A percentile compares a stretch with the other conserved stretches of the same genome.
Evolutionary conservation across 2,329 filamentous ascomycete species (phyloP).

Genomic region (Podosphaera aphanis): DNA sequence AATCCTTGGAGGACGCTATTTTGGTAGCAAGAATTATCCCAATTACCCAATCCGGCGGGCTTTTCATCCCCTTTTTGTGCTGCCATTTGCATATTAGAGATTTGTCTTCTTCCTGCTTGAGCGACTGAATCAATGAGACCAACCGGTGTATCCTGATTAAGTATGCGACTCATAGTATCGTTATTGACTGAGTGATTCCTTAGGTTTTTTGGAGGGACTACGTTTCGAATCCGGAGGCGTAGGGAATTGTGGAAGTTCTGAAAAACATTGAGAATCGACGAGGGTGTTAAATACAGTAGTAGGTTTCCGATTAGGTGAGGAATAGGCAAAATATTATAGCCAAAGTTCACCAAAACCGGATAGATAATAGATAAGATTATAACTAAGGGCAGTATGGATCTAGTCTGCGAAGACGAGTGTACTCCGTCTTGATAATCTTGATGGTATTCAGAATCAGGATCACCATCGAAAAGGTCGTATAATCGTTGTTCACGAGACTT

Average conservation of each 20-base stretch:
- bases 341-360: slow-evolving; percentile 11
- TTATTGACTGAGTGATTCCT: slow-evolving; percentile 35
- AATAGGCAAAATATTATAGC: slow-evolving; percentile 19
- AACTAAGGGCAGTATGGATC: slow-evolving; percentile 9
- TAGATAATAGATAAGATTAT: slow-evolving; percentile 13
- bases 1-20: slow-evolving; percentile 83
- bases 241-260: slow-evolving; percentile 19
- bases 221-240: slow-evolving; percentile 27
- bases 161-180: slow-evolving; percentile 36
- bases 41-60: slow-evolving; percentile 59
- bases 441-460: slow-evolving; percentile 13
- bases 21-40: slow-evolving; percentile 91
- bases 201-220: slow-evolving; percentile 16
- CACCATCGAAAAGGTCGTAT: slow-evolving; percentile 12
- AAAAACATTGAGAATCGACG: slow-evolving; percentile 30
- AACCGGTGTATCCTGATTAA: slow-evolving; percentile 31
- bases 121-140: slow-evolving; percentile 33
- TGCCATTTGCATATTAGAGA: slow-evolving; percentile 21
- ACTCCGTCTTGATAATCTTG: slow-evolving; percentile 13
- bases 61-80: slow-evolving; percentile 20
- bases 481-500: slow-evolving; percentile 8
- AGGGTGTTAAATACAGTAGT: slow-evolving; percentile 32
- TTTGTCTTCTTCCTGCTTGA: slow-evolving; percentile 30
- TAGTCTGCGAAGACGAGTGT: slow-evolving; percentile 3
- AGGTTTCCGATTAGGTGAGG: slow-evolving; percentile 34